Percentiles rank a stretch among this genome's conserved stretches.
These are phyloP conservation scores for Talaromyces sp. DNA, from an alignment of 2,329 filamentous ascomycete genomes.

Conservation along the genomic window DNA sequence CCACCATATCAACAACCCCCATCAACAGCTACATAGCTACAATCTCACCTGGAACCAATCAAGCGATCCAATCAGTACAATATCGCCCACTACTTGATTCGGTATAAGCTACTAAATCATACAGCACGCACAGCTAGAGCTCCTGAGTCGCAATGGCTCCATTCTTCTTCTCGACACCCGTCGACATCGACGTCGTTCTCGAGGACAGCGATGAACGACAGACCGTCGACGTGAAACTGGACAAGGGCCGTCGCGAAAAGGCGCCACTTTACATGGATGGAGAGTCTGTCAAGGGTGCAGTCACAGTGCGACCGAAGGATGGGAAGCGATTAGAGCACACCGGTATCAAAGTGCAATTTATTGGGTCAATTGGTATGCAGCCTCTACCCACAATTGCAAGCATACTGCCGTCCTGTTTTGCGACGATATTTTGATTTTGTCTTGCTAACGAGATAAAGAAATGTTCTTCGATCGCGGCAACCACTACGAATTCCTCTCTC, in stretches of 20 bases:
- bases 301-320: conserved; percentile 94
- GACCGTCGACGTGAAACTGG: conserved; percentile 96
- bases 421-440: neutral
- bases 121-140: neutral
- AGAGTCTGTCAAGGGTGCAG: conserved; percentile 93
- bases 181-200: conserved; percentile 98
- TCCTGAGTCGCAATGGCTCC: conserved; percentile 69
- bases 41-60: neutral
- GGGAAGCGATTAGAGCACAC: conserved; percentile 97
- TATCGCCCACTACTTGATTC: neutral
- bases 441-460: conserved; percentile 53
- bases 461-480: conserved; percentile 99
- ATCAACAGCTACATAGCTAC: conserved; percentile 7
- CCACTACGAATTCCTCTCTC: conserved; percentile 97
- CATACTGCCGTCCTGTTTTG: neutral
- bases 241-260: conserved; percentile 96
- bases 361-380: conserved; percentile 82
- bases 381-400: neutral
- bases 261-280: conserved; percentile 96
- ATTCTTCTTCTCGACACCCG: conserved; percentile 96
- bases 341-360: conserved; percentile 99
- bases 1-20: conserved; percentile 3
- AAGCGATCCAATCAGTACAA: neutral
- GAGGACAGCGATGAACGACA: conserved; percentile 90
- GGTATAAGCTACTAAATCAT: neutral